Base-by-base conservation (phyloP, 805 yeast species). In the Barnettozyma vustinii region DNA sequence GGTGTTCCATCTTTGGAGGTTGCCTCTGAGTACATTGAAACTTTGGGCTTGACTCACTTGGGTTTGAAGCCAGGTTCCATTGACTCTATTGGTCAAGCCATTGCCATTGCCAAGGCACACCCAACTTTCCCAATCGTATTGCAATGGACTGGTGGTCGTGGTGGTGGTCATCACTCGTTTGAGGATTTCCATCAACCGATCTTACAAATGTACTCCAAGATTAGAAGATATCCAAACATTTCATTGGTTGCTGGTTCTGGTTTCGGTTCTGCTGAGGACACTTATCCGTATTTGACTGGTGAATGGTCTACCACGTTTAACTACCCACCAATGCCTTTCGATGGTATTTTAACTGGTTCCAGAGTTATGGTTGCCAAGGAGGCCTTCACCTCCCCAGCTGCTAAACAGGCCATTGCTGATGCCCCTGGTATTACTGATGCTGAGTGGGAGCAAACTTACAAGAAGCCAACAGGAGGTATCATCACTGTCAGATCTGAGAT, bases 61-160 rank as follows among this genome's bases (percentile, higher is more conserved):
- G 96, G 96, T 56, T 81, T 94, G 75, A 94, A 94, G 74, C 99
- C 99, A 53, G 99, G 99, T 65, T 89, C 98, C 23, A 78, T 90
- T 49, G 99, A 94, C 59, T 85, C 97, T 40, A 89, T 94, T 63
- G 76, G 82, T 56, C 92, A 87, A 68, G 87, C 83, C 58, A 83
- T 94, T 60, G 72, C 84, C 53, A 94, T 94, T 65, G 99, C 99
- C 48, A 88, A 87, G 65, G 91, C 96, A 44, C 96, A 91, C 72
- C 99, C 99, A 57, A 73, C 69, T 55, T 94, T 94, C 91, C 99
- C 99, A 56, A 89, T 94, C 63, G 92, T 94, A 48, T 74, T 94
- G 61, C 99, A 94, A 76, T 94, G 99, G 99, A 94, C 99, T 52
- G 99, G 98, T 79, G 99, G 99, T 71, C 91, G 99, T 80, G 99